These are phyloP conservation scores for Barbarea vulgaris DNA, from an alignment of 345 rosid species.

Conservation along the genomic window DNA sequence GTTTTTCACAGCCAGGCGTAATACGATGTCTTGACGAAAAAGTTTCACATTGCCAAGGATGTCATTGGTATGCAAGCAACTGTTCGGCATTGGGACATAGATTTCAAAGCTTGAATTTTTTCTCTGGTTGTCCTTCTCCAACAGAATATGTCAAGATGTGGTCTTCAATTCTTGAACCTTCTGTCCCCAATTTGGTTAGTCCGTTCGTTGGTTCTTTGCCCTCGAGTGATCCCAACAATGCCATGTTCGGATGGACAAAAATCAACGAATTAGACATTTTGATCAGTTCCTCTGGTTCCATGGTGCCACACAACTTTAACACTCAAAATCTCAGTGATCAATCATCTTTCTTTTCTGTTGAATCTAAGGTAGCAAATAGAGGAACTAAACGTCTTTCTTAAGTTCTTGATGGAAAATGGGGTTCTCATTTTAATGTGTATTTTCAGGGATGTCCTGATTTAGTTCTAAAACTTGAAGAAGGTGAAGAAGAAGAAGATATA, in stretches of 20 bases:
- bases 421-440: conserved; percentile 1
- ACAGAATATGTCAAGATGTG: conserved; percentile 60
- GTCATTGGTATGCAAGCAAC: conserved; percentile 54
- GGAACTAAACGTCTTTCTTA: neutral
- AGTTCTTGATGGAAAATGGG: neutral
- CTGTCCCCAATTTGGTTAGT: conserved; percentile 35
- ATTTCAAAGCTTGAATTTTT: conserved; percentile 44
- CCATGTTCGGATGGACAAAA: conserved; percentile 38
- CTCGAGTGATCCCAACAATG: conserved; percentile 36
- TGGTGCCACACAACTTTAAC: conserved; percentile 22
- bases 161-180: conserved; percentile 54
- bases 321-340: conserved; percentile 49
- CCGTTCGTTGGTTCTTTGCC: conserved; percentile 32
- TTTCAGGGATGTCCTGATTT: conserved; percentile 30
- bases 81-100: conserved; percentile 56
- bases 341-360: conserved; percentile 40
- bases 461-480: conserved; percentile 39
- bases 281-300: conserved; percentile 35
- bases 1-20: conserved; percentile 56
- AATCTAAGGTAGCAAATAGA: conserved; percentile 33
- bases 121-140: conserved; percentile 65
- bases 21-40: conserved; percentile 60
- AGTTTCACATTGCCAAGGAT: conserved; percentile 58
- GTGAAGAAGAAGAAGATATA: conserved; percentile 51
- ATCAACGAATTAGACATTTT: conserved; percentile 20